A percentile compares a stretch with the other conserved stretches of the same genome.
phyloP scores from a whole-genome alignment of 2,329 filamentous ascomycete genomes.

The Exophiala sp. region DNA sequence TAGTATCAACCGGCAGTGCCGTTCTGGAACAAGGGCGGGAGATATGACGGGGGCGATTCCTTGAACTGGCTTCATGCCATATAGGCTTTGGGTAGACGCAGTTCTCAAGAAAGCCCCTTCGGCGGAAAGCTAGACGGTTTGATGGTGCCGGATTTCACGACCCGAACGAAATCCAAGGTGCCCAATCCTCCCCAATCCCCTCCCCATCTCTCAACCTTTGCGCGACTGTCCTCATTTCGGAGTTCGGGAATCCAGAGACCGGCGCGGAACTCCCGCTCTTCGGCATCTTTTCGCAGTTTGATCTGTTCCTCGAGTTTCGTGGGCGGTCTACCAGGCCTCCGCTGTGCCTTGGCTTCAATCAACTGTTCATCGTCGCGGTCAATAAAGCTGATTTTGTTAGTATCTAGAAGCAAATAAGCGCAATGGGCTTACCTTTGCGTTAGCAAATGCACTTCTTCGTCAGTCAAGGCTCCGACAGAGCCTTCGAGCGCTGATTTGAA shows the following conservation, averaged over 20 bases:
- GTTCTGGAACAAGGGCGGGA: no score
- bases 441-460: conserved; percentile 41
- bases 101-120: conserved; percentile 46
- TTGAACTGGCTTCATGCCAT: background rate
- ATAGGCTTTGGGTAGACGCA: background rate
- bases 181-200: conserved; percentile 76
- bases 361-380: conserved; percentile 36
- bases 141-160: conserved; percentile 59
- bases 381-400: conserved; percentile 34
- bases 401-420: no score
- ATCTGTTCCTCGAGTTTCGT: conserved; percentile 71
- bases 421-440: conserved; percentile 55
- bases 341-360: conserved; percentile 51
- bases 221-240: conserved; percentile 58
- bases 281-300: conserved; percentile 61
- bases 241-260: conserved; percentile 81
- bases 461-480: conserved; percentile 33
- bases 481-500: conserved; percentile 60
- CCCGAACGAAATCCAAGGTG: conserved; percentile 68
- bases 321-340: conserved; percentile 75
- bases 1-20: no score
- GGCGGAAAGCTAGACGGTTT: conserved; percentile 75
- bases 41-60: background rate
- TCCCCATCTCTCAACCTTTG: conserved; percentile 67
- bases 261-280: conserved; percentile 72